These are phyloP conservation scores for Metarhizium sp. DNA, from an alignment of 2,329 filamentous ascomycete species.

Conservation along the genomic window DNA sequence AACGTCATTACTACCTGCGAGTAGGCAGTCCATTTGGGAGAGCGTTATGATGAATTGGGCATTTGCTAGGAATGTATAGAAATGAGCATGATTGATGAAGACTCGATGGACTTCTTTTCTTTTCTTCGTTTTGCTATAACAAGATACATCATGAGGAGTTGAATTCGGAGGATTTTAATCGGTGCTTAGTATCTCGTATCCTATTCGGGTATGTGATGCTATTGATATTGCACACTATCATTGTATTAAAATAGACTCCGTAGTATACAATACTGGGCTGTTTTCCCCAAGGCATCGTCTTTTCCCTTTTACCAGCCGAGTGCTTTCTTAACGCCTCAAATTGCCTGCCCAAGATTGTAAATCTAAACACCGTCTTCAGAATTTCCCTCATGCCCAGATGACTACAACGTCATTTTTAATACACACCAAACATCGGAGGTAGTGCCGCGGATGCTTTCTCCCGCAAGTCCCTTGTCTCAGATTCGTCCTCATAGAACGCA, in stretches of 20 bases:
- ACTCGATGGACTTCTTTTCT: no score
- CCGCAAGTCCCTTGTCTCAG: not conserved
- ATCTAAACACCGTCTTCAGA: not conserved
- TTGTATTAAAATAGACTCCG: not conserved
- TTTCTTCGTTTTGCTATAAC: no score
- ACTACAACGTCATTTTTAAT: not conserved
- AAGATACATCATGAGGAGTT: no score
- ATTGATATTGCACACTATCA: not conserved
- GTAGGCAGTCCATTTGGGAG: not conserved
- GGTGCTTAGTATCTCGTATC: no score
- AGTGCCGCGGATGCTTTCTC: not conserved
- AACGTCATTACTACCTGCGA: no score
- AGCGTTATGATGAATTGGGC: no score
- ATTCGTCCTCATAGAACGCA: conserved; percentile 13
- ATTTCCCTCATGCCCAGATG: not conserved
- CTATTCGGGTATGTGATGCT: no score
- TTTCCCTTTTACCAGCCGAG: not conserved
- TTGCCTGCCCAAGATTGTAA: not conserved
- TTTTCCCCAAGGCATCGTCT: not conserved
- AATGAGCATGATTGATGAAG: not conserved
- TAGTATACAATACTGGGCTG: not conserved
- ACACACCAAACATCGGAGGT: not conserved
- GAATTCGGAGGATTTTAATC: no score
- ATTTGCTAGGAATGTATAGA: not conserved
- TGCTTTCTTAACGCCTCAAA: not conserved